phyloP scores from a whole-genome alignment of 495 filamentous ascomycete genomes.

The Physcia stellaris region DNA sequence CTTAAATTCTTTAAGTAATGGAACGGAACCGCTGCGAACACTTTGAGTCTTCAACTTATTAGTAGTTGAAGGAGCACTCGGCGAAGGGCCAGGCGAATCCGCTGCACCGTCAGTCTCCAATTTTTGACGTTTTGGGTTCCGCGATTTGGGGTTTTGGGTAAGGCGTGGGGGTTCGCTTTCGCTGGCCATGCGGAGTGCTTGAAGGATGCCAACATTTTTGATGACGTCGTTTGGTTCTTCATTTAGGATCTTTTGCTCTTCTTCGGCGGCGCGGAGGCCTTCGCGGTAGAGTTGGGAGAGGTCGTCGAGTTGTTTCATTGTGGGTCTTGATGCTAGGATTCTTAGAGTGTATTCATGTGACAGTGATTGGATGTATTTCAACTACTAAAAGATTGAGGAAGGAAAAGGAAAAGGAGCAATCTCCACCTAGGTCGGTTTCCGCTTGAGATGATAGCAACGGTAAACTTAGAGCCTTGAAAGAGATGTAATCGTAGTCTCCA shows the following conservation, averaged over 20 bases:
- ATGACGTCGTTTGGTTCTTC: conserved; percentile 46
- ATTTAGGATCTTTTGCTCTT: conserved; percentile 43
- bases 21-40: conserved; percentile 41
- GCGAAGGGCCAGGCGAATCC: conserved; percentile 53
- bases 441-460: no score
- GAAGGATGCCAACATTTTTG: conserved; percentile 45
- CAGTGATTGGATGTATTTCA: no score
- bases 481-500: no score
- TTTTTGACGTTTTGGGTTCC: conserved; percentile 42
- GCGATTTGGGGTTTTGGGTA: conserved; percentile 36
- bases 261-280: conserved; percentile 47
- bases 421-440: no score
- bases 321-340: no score
- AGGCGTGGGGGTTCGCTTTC: conserved; percentile 42
- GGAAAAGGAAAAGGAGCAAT: no score
- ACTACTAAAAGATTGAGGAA: no score
- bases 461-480: no score
- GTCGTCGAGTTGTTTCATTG: no score
- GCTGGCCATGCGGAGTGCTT: conserved; percentile 41
- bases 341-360: neutral
- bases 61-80: conserved; percentile 26
- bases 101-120: conserved; percentile 57
- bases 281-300: conserved; percentile 49
- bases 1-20: conserved; percentile 30
- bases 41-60: conserved; percentile 28